Conservation (phyloP, 2,329 filamentous ascomycete genomes). For the Penicillium corylophilum region DNA sequence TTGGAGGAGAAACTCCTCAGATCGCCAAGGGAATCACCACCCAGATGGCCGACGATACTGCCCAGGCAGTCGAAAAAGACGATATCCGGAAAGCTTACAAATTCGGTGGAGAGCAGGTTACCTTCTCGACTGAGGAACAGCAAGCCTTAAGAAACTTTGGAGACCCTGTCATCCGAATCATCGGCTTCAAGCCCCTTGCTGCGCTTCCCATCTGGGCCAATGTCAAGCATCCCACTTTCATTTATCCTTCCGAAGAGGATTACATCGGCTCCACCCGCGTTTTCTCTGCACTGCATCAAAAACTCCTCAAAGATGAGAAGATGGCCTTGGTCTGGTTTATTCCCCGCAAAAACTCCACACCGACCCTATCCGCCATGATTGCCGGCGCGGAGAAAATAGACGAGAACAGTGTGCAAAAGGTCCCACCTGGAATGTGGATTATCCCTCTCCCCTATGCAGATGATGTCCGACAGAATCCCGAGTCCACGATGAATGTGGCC, state of each 20-base stretch:
- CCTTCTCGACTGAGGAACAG: conserved; percentile 82
- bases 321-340: conserved; percentile 90
- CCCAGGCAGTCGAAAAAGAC: conserved; percentile 70
- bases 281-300: conserved; percentile 87
- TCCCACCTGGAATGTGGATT: conserved; percentile 85
- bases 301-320: conserved; percentile 74
- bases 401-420: conserved; percentile 64
- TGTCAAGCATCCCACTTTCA: conserved; percentile 81
- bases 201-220: conserved; percentile 80
- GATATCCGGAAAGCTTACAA: conserved; percentile 93
- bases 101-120: conserved; percentile 86
- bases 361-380: conserved; percentile 76
- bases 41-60: conserved; percentile 73
- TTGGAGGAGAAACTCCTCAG: conserved; percentile 80
- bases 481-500: conserved; percentile 56
- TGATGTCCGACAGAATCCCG: conserved; percentile 74
- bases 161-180: conserved; percentile 76
- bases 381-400: conserved; percentile 68
- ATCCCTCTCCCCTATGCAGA: conserved; percentile 86
- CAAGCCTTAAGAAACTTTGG: conserved; percentile 76
- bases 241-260: conserved; percentile 89
- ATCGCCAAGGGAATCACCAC: conserved; percentile 74
- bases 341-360: conserved; percentile 74
- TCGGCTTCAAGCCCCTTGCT: conserved; percentile 85
- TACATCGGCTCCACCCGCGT: conserved; percentile 89